Conservation (phyloP, 257 asterid species). For the Nicotiana tomentosiformis region DNA sequence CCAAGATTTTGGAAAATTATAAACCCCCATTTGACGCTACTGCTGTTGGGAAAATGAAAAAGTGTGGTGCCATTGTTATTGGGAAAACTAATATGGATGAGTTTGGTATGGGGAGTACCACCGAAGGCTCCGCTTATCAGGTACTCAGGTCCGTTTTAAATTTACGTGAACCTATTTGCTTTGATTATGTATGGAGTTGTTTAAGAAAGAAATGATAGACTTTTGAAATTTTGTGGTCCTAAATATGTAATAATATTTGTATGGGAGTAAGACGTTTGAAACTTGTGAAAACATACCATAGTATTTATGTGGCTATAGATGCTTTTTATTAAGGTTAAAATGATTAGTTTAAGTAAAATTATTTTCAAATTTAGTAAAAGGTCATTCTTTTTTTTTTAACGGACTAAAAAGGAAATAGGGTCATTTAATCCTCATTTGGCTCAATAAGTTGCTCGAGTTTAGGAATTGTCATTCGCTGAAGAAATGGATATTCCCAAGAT, state of each 20-base stretch:
- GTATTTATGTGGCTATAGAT: neutral
- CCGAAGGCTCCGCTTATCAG: constrained; percentile 88
- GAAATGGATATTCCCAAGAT: neutral
- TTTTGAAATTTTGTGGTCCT: too few species aligned
- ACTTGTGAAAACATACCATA: neutral
- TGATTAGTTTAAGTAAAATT: too few species aligned
- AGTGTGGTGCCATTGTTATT: constrained; percentile 69
- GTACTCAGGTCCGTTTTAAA: constrained; percentile 7
- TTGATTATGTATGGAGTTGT: too few species aligned
- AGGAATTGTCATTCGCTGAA: neutral
- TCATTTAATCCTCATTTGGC: too few species aligned
- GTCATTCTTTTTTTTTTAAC: too few species aligned
- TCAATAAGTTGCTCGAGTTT: neutral
- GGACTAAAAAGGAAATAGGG: too few species aligned
- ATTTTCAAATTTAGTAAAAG: too few species aligned
- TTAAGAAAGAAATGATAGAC: too few species aligned
- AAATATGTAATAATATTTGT: too few species aligned
- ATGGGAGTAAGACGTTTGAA: too few species aligned
- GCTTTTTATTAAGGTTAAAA: too few species aligned
- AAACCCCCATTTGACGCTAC: constrained; percentile 89
- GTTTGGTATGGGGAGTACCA: constrained; percentile 99
- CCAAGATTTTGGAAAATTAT: constrained; percentile 70
- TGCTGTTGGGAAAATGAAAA: constrained; percentile 73
- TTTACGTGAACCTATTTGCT: too few species aligned
- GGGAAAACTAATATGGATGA: constrained; percentile 98